Conservation (phyloP, 202 grass and related monocot species). For the Schoenoplectus triqueter region DNA sequence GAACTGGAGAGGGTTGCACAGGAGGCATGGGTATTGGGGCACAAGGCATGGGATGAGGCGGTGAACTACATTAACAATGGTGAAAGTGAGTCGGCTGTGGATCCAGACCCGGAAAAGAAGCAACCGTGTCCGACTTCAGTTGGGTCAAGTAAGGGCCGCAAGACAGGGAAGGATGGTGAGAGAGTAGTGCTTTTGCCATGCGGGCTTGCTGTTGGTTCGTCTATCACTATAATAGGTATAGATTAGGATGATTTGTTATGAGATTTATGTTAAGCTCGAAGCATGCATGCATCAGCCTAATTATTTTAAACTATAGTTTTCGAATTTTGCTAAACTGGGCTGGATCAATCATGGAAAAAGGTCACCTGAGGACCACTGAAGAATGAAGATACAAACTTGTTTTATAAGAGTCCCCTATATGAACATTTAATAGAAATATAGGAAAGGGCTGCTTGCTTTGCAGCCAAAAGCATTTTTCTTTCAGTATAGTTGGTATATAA, state of each 20-base stretch:
- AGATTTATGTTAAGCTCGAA: constrained; percentile 12
- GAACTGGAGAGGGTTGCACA: constrained; percentile 71
- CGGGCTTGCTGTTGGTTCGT: constrained; percentile 66
- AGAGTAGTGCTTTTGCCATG: constrained; percentile 58
- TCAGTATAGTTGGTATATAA: background rate
- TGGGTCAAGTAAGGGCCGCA: background rate
- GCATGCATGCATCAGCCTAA: background rate
- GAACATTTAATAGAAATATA: background rate
- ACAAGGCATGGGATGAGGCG: constrained; percentile 65
- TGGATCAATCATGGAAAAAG: background rate
- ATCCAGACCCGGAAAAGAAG: constrained; percentile 24
- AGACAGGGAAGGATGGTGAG: constrained; percentile 15
- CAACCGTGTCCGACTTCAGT: constrained; percentile 55
- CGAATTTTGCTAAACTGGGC: constrained; percentile 8
- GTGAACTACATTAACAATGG: constrained; percentile 45
- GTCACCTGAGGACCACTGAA: background rate
- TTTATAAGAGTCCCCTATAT: background rate
- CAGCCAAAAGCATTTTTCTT: constrained; percentile 3
- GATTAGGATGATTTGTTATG: background rate
- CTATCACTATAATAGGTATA: constrained; percentile 64
- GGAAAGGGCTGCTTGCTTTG: background rate
- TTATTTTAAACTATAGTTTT: background rate
- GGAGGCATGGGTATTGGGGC: constrained; percentile 67
- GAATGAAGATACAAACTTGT: background rate
- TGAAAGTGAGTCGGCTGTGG: constrained; percentile 38